Conservation (phyloP, 306 rosid genomes). For the Sechiopsis laciniata region DNA sequence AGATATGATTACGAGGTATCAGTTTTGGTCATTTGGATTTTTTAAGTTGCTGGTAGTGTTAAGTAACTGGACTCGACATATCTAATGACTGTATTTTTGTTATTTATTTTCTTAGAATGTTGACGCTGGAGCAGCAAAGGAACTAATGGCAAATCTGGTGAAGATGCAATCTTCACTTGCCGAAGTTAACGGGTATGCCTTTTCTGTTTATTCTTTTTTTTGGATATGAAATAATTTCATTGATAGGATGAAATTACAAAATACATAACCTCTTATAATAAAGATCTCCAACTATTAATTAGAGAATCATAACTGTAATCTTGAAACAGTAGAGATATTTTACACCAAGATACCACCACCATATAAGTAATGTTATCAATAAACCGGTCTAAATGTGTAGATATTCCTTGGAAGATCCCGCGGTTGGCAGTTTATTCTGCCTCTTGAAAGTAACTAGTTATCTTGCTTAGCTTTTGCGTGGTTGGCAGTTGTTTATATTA, state of each 20-base stretch:
- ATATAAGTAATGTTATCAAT: no score
- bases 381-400: no score
- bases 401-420: no score
- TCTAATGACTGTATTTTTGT: conserved; percentile 16
- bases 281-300: no score
- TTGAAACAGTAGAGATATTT: no score
- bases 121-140: conserved; percentile 90
- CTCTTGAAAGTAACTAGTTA: conserved; percentile 7
- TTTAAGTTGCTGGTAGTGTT: background rate
- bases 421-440: background rate
- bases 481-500: background rate
- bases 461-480: background rate
- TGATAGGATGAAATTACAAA: no score
- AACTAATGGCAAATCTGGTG: conserved; percentile 84
- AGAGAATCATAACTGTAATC: no score
- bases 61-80: background rate
- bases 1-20: conserved; percentile 89
- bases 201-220: background rate
- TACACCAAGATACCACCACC: no score
- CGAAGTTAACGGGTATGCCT: conserved; percentile 75
- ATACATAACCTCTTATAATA: no score
- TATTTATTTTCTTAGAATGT: conserved; percentile 56
- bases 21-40: conserved; percentile 5
- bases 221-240: no score
- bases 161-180: conserved; percentile 75